These are phyloP conservation scores for Hymenoscyphus albidus DNA, from an alignment of 2,329 filamentous ascomycete species.

Conservation along the genomic window DNA sequence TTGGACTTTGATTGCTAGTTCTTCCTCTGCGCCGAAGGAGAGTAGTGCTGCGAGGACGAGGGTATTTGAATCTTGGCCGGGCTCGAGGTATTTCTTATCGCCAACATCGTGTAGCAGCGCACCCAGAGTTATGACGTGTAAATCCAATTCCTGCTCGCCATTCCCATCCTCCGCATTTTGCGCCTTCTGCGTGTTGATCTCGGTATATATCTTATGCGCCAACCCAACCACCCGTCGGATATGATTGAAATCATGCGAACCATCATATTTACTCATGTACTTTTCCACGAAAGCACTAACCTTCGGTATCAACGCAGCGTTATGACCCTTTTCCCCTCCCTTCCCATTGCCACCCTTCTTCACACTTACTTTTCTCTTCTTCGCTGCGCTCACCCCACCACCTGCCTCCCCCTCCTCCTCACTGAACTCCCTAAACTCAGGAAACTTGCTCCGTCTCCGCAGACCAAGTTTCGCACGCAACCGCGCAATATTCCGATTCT, in stretches of 20 bases:
- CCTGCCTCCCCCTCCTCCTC: constrained; percentile 23
- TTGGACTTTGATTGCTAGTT: constrained; percentile 66
- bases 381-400: constrained; percentile 9
- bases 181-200: constrained; percentile 24
- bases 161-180: constrained; percentile 15
- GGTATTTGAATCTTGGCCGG: constrained; percentile 53
- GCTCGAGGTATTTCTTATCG: constrained; percentile 50
- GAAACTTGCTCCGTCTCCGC: constrained; percentile 30
- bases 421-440: constrained; percentile 30
- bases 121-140: constrained; percentile 51
- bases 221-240: constrained; percentile 76
- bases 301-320: constrained; percentile 40
- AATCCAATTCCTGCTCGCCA: constrained; percentile 49
- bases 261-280: constrained; percentile 77
- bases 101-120: constrained; percentile 86
- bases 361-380: constrained; percentile 13
- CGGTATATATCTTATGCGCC: constrained; percentile 43
- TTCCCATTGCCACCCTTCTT: constrained; percentile 17
- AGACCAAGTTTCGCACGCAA: constrained; percentile 31
- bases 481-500: constrained; percentile 27
- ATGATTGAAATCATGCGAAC: constrained; percentile 84
- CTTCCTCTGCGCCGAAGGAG: constrained; percentile 53
- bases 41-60: constrained; percentile 55
- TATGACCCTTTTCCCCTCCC: constrained; percentile 23
- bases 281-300: constrained; percentile 61